Conservation (phyloP, 2,329 filamentous ascomycete genomes). For the Cercospora brassicicola region DNA sequence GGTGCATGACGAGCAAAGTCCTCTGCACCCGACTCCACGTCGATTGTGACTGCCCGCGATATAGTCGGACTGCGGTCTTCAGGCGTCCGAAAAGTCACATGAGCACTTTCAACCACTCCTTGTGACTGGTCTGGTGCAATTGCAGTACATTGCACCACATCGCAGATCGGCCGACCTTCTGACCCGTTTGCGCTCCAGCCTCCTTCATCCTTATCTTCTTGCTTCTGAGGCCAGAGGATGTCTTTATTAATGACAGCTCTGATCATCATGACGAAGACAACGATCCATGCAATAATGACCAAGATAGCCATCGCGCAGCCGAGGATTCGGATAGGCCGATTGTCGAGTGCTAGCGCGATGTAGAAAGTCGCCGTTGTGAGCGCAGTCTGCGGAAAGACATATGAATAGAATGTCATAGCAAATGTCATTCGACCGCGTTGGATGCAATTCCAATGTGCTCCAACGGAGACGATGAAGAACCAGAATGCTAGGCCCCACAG, state of each 20-base stretch:
- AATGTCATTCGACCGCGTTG: constrained; percentile 65
- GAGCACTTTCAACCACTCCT: not conserved
- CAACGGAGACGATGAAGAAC: constrained; percentile 80
- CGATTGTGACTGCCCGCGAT: not conserved
- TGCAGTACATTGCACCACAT: not conserved
- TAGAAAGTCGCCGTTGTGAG: constrained; percentile 66
- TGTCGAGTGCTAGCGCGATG: constrained; percentile 57
- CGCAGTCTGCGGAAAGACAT: constrained; percentile 74
- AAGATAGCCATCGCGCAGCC: constrained; percentile 67
- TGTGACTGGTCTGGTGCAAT: not conserved
- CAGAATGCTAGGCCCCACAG: constrained; percentile 80
- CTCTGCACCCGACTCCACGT: not conserved
- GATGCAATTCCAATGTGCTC: constrained; percentile 69
- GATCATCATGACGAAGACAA: constrained; percentile 70
- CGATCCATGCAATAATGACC: constrained; percentile 66
- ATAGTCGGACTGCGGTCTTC: not conserved
- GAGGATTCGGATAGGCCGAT: constrained; percentile 60
- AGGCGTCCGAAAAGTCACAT: not conserved
- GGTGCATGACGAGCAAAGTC: not conserved
- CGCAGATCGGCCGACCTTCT: not conserved
- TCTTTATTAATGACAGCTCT: constrained; percentile 64
- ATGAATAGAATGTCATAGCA: constrained; percentile 83
- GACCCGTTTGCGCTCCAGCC: constrained; percentile 47
- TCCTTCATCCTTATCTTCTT: constrained; percentile 63
- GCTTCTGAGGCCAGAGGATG: constrained; percentile 75